Base-by-base conservation (phyloP, 805 yeast genomes). In the Metschnikowia lachancei region DNA sequence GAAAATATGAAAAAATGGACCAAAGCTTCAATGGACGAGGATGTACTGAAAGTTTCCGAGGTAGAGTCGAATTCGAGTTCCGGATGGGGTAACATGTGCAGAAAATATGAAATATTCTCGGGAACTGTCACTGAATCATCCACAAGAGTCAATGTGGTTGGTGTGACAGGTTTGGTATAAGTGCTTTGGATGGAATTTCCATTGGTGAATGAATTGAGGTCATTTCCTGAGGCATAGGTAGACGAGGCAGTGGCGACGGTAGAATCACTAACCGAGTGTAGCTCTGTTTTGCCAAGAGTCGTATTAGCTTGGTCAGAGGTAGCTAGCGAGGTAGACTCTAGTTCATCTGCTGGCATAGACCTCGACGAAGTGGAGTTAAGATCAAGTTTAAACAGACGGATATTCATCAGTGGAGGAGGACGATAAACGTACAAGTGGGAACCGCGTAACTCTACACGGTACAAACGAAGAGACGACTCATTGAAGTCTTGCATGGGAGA, bases 1-100 rank as follows among this genome's bases (percentile, higher is more conserved):
- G 57, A 55, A 45, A 69, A 70, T 13, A 89, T 61, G 20, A 87
- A 69, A 3, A 86, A 77, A 65, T 91, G 97, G 46, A 91, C 80
- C 31, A 90, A 72, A 38, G 90, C 78, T 62, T 90, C 97, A 10
- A 79, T 58, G 0, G 87, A 61, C 16, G 60, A 51, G n/a, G 87
- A 87, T 18, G 77, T 72, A 7, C 73, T 52, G 33, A 50, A 47
- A n/a, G 41, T 11, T 17, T 54, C 48, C 11, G 55, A 75, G 17
- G 77, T 60, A 14, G 63, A 60, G 57, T 83, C 87, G 47, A 79
- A 61, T 19, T 53, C 47, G 28, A 72, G 60, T 16, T 61, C 63
- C 1, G 77, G 77, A 49, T 72, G 75, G 2, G 73, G 70, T 5
- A 60, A 37, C 3, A 41, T 37, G 4, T 66, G 55, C 38, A 55